Percentiles rank a stretch among this genome's conserved stretches.
phyloP scores from a whole-genome alignment of 2,329 filamentous ascomycete genomes.

The Cytospora schulzeri region DNA sequence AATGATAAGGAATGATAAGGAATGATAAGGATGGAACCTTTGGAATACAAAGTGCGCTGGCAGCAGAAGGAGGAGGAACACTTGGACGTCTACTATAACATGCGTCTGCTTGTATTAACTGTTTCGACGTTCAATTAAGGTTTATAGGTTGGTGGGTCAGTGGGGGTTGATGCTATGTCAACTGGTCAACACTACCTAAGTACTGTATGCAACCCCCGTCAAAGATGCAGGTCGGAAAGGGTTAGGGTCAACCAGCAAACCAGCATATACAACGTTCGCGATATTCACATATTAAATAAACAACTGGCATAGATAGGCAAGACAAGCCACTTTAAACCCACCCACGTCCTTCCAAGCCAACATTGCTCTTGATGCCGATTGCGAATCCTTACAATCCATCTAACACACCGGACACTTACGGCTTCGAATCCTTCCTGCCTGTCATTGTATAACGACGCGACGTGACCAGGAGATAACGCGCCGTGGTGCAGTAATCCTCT shows the following conservation, averaged over 20 bases:
- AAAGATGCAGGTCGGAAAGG: neutral
- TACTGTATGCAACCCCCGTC: too few relatives aligned
- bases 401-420: neutral
- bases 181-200: too few relatives aligned
- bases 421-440: neutral
- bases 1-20: too few relatives aligned
- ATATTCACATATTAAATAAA: too few relatives aligned
- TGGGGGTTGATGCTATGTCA: neutral
- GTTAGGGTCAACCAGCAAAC: conserved; percentile 12
- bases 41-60: too few relatives aligned
- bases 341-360: neutral
- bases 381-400: neutral
- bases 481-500: neutral
- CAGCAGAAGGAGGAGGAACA: neutral
- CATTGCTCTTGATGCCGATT: neutral
- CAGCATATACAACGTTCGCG: too few relatives aligned
- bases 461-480: neutral
- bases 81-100: neutral
- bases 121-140: conserved; percentile 19
- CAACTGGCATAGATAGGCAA: too few relatives aligned
- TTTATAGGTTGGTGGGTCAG: conserved; percentile 15
- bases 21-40: too few relatives aligned
- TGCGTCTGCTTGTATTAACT: neutral
- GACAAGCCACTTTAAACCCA: neutral
- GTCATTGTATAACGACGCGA: neutral